Conservation (phyloP, 2,329 filamentous ascomycete genomes). For the Colletotrichum tamarilloi region DNA sequence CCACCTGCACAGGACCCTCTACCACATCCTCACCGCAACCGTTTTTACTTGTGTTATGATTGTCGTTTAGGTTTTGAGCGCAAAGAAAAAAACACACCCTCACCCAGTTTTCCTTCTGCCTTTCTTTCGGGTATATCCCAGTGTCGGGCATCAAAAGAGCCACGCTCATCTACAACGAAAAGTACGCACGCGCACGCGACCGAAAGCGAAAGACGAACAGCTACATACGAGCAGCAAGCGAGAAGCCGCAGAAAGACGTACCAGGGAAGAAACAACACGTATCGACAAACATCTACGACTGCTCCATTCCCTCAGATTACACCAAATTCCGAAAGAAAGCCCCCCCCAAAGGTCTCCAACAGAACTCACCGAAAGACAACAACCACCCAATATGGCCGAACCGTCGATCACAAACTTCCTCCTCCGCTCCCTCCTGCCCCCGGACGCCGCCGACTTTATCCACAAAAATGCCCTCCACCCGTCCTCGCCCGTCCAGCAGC, state of each 20-base stretch:
- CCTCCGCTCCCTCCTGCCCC: constrained; percentile 55
- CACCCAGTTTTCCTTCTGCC: background rate
- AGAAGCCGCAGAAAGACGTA: background rate
- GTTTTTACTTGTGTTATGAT: background rate
- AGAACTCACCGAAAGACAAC: background rate
- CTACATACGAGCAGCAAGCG: background rate
- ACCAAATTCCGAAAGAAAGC: background rate
- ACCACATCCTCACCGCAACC: background rate
- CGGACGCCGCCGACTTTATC: constrained; percentile 56
- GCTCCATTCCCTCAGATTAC: no score
- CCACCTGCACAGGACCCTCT: background rate
- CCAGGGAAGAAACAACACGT: background rate
- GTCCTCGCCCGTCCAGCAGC: constrained; percentile 55
- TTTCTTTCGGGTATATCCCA: background rate
- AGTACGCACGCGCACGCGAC: background rate
- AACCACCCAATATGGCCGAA: constrained; percentile 43
- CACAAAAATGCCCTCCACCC: constrained; percentile 60
- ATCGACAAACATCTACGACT: background rate
- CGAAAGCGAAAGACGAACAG: background rate
- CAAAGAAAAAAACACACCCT: background rate
- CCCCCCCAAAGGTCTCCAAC: background rate
- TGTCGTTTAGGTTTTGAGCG: background rate
- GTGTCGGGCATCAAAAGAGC: background rate
- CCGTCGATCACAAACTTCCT: constrained; percentile 45
- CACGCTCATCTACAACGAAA: background rate